Percentiles rank a stretch among this genome's conserved stretches.
Conservation (phyloP, 2,329 filamentous ascomycete species). For the Lasiodiplodia theobromae region DNA sequence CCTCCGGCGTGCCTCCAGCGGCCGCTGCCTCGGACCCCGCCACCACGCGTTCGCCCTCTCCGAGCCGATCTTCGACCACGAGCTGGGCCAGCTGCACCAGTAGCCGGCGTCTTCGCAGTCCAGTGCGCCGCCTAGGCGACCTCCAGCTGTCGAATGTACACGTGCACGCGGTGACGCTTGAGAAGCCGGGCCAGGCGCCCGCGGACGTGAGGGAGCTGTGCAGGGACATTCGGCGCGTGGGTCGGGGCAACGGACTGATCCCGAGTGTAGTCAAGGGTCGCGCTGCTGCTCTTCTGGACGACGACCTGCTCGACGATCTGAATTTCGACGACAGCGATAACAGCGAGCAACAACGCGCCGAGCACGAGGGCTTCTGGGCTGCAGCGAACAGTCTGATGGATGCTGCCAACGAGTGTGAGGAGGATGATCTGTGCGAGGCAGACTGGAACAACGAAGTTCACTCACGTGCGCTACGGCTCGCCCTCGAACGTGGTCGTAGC, state of each 20-base stretch:
- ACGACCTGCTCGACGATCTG: slow-evolving; percentile 2
- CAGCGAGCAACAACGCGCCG: neutral
- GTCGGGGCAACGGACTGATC: neutral
- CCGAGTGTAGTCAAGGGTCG: neutral
- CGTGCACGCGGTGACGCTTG: neutral
- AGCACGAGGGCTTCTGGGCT: neutral
- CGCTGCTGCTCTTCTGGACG: neutral
- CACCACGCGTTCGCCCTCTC: slow-evolving; percentile 1
- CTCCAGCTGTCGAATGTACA: neutral
- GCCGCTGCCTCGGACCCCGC: too few species aligned
- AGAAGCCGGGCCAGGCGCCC: neutral
- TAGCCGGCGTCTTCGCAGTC: neutral
- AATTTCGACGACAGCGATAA: neutral
- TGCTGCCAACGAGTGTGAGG: slow-evolving; percentile 8
- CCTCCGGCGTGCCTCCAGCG: too few species aligned
- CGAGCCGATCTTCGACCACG: slow-evolving; percentile 5
- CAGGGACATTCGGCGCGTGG: slow-evolving; percentile 1
- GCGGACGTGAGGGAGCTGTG: neutral
- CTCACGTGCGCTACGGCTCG: neutral
- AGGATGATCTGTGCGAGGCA: slow-evolving; percentile 7
- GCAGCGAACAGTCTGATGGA: neutral
- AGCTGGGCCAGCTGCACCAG: neutral
- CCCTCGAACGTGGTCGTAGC: neutral
- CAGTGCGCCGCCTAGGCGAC: neutral
- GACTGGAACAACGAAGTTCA: slow-evolving; percentile 26